Base-by-base conservation (phyloP, 495 filamentous ascomycete genomes). In the Aspergillus biplanus region DNA sequence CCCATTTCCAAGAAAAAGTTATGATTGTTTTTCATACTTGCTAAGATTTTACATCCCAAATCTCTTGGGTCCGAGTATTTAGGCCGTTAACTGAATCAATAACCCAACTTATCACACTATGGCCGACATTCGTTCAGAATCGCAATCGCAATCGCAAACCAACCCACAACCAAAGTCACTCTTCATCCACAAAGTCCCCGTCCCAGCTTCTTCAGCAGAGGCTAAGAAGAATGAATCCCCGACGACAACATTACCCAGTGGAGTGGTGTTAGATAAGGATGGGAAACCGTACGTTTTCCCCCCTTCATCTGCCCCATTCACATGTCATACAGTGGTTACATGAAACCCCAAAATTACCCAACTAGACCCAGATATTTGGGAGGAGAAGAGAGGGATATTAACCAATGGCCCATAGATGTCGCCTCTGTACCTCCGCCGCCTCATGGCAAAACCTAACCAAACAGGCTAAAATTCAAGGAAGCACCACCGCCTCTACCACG, bases 261-360 rank as follows among this genome's bases (percentile, higher is more conserved):
- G 93, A 64, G 82, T 97, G 7, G 85, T 97, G 4, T 79, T 97
- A 44, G 95, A 89, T 49, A 91, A 93, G 67, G 92, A 99, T 81
- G 95, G 95, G 50, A 98, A 97, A 78, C 95, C 94, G 95, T 98
- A 82, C 76, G 92, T 74, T 42, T 44, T 55, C 8, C 39, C n/a
- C 60, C 52, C 44, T 31, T 44, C n/a, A 11, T 44, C 39, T 44
- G n/a, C 8, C 39, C 39, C 39, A 44, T 44, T 6, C 8, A 11
- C 39, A 12, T 44, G 11, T 15, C 39, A 44, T 44, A 11, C 39
- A 7, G 4, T n/a, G n/a, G n/a, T 39, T 39, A 7, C 37, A 39
- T 39, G 8, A 13, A 7, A 39, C 13, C 46, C 11, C 35, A 58
- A 27, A 27, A 4, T 12, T 5, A 32, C 37, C 33, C 31, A 21